Percentiles rank a stretch among this genome's conserved stretches.
phyloP scores from a whole-genome alignment of 2,329 filamentous ascomycete species.

The Diaporthe ilicicola region DNA sequence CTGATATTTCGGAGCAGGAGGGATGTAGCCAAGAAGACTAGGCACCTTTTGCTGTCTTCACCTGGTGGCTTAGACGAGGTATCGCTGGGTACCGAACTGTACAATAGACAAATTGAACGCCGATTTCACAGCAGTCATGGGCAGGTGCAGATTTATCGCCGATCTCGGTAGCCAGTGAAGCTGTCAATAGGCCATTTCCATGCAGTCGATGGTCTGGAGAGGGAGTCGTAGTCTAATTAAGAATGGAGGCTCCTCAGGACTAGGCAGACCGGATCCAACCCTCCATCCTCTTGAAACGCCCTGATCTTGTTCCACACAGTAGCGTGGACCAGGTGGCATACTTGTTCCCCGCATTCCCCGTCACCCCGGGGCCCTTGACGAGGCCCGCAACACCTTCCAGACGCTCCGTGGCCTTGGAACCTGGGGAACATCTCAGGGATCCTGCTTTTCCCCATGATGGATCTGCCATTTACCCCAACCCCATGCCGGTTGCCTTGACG shows the following conservation, averaged over 20 bases:
- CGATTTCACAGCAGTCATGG: not conserved
- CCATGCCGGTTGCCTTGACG: too few species aligned
- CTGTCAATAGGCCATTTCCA: not conserved
- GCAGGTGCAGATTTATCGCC: not conserved
- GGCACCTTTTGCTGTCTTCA: not conserved
- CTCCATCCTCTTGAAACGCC: not conserved
- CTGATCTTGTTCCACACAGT: constrained; percentile 5
- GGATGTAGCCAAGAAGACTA: not conserved
- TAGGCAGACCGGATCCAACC: not conserved
- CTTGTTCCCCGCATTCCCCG: constrained; percentile 18
- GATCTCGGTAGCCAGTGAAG: not conserved
- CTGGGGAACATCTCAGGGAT: not conserved
- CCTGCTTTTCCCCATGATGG: not conserved
- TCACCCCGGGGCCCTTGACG: not conserved
- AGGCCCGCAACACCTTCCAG: not conserved
- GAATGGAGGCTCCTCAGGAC: constrained; percentile 6
- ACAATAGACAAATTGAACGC: not conserved
- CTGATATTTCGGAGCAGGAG: not conserved
- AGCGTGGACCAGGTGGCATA: not conserved
- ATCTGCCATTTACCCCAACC: too few species aligned
- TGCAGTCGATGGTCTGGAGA: not conserved
- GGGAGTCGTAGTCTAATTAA: constrained; percentile 1
- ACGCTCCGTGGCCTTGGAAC: not conserved
- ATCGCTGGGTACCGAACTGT: not conserved
- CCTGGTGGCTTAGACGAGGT: not conserved